Evolutionary conservation across 192 early-diverging fungal species (phyloP), one percentile per base, ranked within the genome.

Genomic region (Coemansia guatemalensis): DNA sequence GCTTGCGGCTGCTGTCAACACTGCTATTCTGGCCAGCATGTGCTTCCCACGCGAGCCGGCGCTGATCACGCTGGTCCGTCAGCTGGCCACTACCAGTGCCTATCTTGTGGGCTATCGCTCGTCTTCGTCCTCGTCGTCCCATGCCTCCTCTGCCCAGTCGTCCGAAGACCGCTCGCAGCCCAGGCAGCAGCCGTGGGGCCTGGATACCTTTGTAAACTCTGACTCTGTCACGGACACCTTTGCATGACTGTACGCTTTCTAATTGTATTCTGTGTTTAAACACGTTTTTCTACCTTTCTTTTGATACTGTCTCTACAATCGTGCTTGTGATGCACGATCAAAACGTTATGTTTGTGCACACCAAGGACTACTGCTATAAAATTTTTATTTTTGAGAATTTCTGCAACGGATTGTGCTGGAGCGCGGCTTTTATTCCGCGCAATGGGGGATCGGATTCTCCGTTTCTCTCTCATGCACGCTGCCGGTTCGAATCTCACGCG

Each of bases 151-250:
- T 30, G n/a, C 4, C 17, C 24, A 59, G 12, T 17, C 24, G 33
- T 17, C 39, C 5, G 24, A 25, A 23, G 21, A 60, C 4, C 35
- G 35, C 35, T 39, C 11, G 35, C 35, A 39, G 35, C 1, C 44
- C 5, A 56, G 39, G 8, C 65, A 58, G 17, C 65, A 64, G 44
- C 74, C 74, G 8, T 77, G 74, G 74, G 60, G 53, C 4, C 61
- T 77, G 32, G 68, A 71, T 49, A 61, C 69, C 0, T 77, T 77
- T 71, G 57, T 77, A 55, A 77, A 77, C 65, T 69, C 74, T 20
- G 74, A 77, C 29, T 21, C 24, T 20, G 17, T 26, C 12, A 24
- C 57, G 24, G 44, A 57, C 21, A 20, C 62, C 9, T 60, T 65
- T 48, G 35, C 48, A 50, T 58, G 55, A 54, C 11, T 39, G 6